A percentile compares a stretch with the other conserved stretches of the same genome.
phyloP scores from a whole-genome alignment of 768 basidiomycete genomes.

The Scleroderma bovista region DNA sequence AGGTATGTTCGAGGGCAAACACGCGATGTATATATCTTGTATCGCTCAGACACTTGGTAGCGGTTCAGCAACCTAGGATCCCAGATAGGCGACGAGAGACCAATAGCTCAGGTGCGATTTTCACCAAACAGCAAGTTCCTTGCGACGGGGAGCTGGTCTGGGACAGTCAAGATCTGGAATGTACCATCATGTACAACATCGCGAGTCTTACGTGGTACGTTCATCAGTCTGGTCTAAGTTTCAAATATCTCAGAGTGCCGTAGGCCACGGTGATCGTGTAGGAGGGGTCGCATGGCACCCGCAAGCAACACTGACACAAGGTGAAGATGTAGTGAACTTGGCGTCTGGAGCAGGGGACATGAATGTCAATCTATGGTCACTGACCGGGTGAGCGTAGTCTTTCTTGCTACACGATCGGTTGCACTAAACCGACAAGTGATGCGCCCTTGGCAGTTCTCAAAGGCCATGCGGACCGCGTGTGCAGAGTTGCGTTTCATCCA shows the following conservation, averaged over 20 bases:
- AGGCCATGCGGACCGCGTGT: constrained; percentile 88
- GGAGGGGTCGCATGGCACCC: constrained; percentile 99
- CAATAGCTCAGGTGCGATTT: constrained; percentile 91
- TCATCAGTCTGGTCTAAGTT: background rate
- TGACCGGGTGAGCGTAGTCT: constrained; percentile 57
- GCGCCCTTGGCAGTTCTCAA: constrained; percentile 78
- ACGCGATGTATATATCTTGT: background rate
- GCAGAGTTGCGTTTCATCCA: constrained; percentile 94
- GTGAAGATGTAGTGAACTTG: constrained; percentile 66
- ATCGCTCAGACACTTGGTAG: constrained; percentile 33
- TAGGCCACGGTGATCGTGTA: constrained; percentile 85
- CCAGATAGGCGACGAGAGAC: constrained; percentile 95
- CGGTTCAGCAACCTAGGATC: constrained; percentile 91
- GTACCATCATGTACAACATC: constrained; percentile 85
- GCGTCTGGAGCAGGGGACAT: constrained; percentile 90
- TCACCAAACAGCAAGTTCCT: constrained; percentile 85
- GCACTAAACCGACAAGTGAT: constrained; percentile 47
- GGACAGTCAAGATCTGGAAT: constrained; percentile 92
- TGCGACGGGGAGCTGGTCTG: constrained; percentile 95
- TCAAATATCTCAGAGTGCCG: constrained; percentile 7
- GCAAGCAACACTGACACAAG: constrained; percentile 71
- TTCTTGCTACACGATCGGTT: background rate
- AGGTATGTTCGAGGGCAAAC: constrained; percentile 48
- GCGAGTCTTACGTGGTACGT: constrained; percentile 64
- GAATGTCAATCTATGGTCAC: constrained; percentile 82